Evolutionary conservation across 1,284 basidiomycete genomes (phyloP).

Genomic region (Cryptococcus sp.): DNA sequence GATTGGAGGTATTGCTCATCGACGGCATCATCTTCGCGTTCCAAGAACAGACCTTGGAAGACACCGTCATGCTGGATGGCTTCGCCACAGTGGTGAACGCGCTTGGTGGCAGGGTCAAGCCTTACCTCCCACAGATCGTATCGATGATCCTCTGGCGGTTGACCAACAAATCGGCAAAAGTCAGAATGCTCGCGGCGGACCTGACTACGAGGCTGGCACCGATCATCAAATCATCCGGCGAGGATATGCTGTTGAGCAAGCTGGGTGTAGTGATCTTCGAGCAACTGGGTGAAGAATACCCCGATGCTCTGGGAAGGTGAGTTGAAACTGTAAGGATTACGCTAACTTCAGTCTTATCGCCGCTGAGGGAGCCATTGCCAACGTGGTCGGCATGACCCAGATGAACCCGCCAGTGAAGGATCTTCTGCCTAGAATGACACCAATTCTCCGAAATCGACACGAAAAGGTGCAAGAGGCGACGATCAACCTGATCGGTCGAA

Average conservation of each 20-base stretch:
- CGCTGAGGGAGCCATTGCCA: constrained; percentile 96
- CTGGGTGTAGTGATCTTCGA: constrained; percentile 97
- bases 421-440: constrained; percentile 98
- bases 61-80: constrained; percentile 98
- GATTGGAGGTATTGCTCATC: constrained; percentile 88
- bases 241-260: constrained; percentile 93
- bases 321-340: constrained; percentile 16
- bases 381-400: constrained; percentile 99
- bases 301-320: constrained; percentile 83
- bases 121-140: constrained; percentile 97
- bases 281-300: constrained; percentile 98
- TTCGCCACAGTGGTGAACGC: constrained; percentile 97
- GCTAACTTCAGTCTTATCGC: constrained; percentile 79
- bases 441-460: constrained; percentile 96
- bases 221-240: constrained; percentile 98
- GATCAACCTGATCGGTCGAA: constrained; percentile 98
- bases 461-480: constrained; percentile 99
- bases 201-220: constrained; percentile 90
- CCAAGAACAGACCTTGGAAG: constrained; percentile 98
- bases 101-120: constrained; percentile 93
- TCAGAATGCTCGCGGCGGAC: constrained; percentile 98
- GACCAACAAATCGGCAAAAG: constrained; percentile 99
- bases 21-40: constrained; percentile 99
- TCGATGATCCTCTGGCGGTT: constrained; percentile 99
- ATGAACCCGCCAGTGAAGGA: constrained; percentile 99